Evolutionary conservation across 2,329 filamentous ascomycete genomes (phyloP).

Genomic region (Beauveria brongniartii): DNA sequence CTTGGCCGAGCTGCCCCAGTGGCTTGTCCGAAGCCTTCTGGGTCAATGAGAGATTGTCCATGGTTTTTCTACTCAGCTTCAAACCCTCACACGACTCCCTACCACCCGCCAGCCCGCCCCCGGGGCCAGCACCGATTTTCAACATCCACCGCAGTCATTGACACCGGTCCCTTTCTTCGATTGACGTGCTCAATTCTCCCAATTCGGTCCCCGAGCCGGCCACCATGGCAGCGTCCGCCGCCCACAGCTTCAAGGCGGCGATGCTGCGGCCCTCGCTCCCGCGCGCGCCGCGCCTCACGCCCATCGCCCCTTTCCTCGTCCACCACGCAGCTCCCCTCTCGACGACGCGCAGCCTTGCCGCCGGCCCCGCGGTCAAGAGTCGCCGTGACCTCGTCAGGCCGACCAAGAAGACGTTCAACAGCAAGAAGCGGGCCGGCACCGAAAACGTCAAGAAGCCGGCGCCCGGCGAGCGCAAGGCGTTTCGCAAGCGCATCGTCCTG

Average conservation of each 20-base stretch:
- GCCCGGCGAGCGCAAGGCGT: conserved; percentile 75
- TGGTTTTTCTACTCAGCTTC: conserved; percentile 3
- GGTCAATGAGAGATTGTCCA: not conserved
- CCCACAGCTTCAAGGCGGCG: conserved; percentile 35
- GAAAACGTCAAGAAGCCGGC: conserved; percentile 48
- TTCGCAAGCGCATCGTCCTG: conserved; percentile 81
- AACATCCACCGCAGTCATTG: not conserved
- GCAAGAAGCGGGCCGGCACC: conserved; percentile 39
- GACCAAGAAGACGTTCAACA: conserved; percentile 36
- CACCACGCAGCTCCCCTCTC: conserved; percentile 33
- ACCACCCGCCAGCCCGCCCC: not conserved
- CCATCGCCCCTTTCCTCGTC: conserved; percentile 17
- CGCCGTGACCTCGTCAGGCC: conserved; percentile 28
- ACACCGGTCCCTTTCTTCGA: not conserved
- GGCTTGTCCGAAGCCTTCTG: not conserved
- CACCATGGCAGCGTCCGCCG: conserved; percentile 26
- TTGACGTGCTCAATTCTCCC: not conserved
- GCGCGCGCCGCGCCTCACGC: conserved; percentile 26
- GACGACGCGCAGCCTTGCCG: conserved; percentile 24
- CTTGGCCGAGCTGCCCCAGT: not conserved
- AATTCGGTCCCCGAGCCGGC: not conserved
- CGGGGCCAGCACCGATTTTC: not conserved
- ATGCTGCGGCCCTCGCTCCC: conserved; percentile 25
- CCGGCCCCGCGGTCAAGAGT: conserved; percentile 24
- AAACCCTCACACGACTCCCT: conserved; percentile 2